Base-by-base conservation (phyloP, 2,329 filamentous ascomycete species). In the Cephalotrichum gorgonifer region DNA sequence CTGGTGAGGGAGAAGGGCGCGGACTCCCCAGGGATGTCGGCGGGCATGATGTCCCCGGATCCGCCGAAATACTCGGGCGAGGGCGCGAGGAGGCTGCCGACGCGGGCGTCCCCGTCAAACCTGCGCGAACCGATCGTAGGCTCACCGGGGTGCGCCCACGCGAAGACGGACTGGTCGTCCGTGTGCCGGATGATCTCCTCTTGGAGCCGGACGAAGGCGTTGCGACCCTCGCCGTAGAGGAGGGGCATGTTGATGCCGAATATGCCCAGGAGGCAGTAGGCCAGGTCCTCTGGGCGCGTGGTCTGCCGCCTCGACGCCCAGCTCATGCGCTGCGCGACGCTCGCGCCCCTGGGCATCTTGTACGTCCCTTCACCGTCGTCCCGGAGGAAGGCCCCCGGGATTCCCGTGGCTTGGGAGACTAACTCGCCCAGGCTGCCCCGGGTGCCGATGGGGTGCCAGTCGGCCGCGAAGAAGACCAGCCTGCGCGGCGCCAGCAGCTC, bases 91-190 rank as follows among this genome's bases (percentile, higher is more conserved):
- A n/a, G n/a, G n/a, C n/a, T n/a, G n/a, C n/a, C n/a, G n/a, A n/a
- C n/a, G n/a, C n/a, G n/a, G n/a, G n/a, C n/a, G n/a, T n/a, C n/a
- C n/a, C n/a, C n/a, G n/a, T n/a, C n/a, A n/a, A n/a, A n/a, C n/a
- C n/a, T n/a, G n/a, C n/a, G n/a, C n/a, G n/a, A n/a, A n/a, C n/a
- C n/a, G n/a, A n/a, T n/a, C n/a, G n/a, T n/a, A n/a, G n/a, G n/a
- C n/a, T n/a, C n/a, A n/a, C n/a, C n/a, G n/a, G n/a, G n/a, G n/a
- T n/a, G n/a, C n/a, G n/a, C n/a, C n/a, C n/a, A 63, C 7, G 58
- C 59, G 12, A 68, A 63, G 2, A 68, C 52, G 5, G 61, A 62
- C 27, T 66, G 60, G 48, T 68, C 65, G 8, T 61, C 55, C 0
- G 61, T 56, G 15, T 42, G 50, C 49, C 60, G 61, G 38, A 67